Base-by-base conservation (phyloP, 108 stramenopile species). In the Asterionellopsis glacialis region DNA sequence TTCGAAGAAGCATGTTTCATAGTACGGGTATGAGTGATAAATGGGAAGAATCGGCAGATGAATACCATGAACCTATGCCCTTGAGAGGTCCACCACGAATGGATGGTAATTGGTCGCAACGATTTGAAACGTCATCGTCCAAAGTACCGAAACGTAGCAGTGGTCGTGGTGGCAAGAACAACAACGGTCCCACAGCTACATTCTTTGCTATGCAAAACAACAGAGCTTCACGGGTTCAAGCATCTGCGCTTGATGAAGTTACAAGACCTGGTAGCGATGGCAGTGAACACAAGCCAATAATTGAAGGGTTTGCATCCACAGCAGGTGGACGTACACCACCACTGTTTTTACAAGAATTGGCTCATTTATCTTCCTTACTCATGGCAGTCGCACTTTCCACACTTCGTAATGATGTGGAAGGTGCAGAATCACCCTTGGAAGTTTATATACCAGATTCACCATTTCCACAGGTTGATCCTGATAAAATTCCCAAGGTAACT, bases 261-360 rank as follows among this genome's bases (percentile, higher is more conserved):
- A 44, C 41, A 27, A 65, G 14, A 22, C 16, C 18, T n/a, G n/a
- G n/a, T 33, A 33, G 33, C 33, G 33, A n/a, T n/a, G 33, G 33
- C 2, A 7, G 33, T 33, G 18, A 54, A n/a, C 55, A 45, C 18
- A 21, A 44, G 11, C 7, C 26, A 11, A 45, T 69, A 19, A 25
- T 39, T 11, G 57, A 68, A 54, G 83, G 83, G 43, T 89, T 85
- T 68, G 82, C 84, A 21, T 75, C 72, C 41, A 73, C 64, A 9
- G 45, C 44, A 16, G 84, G 84, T 38, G 83, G 81, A 24, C 55
- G 79, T 2, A 87, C 86, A n/a, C 80, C 89, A 14, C 68, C 81
- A 11, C 49, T 85, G 24, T 87, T 91, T 54, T 48, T 91, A 15
- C 84, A 91, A 56, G 89, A 91, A 55, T 55, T 87, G 70, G 77